Evolutionary conservation across 495 filamentous ascomycete species (phyloP).

Genomic region (Evansstolkia leycettana): DNA sequence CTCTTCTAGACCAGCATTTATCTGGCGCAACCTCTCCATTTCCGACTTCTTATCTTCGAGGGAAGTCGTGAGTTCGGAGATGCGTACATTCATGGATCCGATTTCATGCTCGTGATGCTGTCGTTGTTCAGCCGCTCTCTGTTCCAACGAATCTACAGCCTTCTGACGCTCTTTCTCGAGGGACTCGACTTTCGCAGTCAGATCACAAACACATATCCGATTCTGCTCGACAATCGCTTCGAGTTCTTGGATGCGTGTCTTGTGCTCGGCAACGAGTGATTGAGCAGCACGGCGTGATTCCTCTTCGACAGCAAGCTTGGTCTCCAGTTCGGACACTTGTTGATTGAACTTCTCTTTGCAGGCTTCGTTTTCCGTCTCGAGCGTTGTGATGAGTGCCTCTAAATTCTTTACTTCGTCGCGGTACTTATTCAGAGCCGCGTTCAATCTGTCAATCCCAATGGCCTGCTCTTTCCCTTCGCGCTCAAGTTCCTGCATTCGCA

Average conservation of each 20-base stretch:
- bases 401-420: constrained; percentile 49
- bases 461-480: constrained; percentile 43
- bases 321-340: constrained; percentile 28
- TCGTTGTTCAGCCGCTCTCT: constrained; percentile 15
- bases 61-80: constrained; percentile 26
- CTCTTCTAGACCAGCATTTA: constrained; percentile 24
- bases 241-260: constrained; percentile 26
- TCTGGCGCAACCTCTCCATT: constrained; percentile 15
- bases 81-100: constrained; percentile 25
- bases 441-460: constrained; percentile 45
- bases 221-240: constrained; percentile 24
- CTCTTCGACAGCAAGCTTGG: constrained; percentile 24
- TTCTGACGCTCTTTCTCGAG: constrained; percentile 20
- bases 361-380: constrained; percentile 43
- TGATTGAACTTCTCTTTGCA: constrained; percentile 16
- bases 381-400: constrained; percentile 42
- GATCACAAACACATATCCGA: constrained; percentile 22
- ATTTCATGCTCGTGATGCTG: constrained; percentile 32
- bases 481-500: constrained; percentile 35
- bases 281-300: constrained; percentile 24
- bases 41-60: constrained; percentile 22
- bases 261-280: constrained; percentile 17
- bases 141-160: constrained; percentile 15
- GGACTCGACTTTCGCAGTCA: constrained; percentile 18
- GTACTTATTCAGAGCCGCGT: constrained; percentile 50